Evolutionary conservation across 495 filamentous ascomycete species (phyloP).

Genomic region (Hyaloscypha bicolor): DNA sequence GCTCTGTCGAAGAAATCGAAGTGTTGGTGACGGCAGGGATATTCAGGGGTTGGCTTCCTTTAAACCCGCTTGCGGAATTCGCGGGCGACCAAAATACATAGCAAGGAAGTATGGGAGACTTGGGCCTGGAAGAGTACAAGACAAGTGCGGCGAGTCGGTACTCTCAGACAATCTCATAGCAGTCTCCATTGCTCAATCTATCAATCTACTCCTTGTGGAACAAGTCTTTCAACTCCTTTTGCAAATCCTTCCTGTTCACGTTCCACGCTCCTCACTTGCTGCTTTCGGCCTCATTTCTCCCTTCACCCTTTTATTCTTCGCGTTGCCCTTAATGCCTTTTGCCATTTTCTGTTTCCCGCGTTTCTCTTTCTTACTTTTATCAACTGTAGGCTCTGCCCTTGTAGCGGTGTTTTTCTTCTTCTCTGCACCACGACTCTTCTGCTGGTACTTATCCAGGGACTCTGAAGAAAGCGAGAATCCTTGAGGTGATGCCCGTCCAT

Average conservation of each 20-base stretch:
- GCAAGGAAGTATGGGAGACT: no score
- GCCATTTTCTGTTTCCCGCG: constrained; percentile 6
- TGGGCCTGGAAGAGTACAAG: background rate
- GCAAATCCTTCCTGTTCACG: background rate
- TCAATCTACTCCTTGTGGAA: background rate
- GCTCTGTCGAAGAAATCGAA: no score
- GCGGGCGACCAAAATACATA: no score
- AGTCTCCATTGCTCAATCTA: background rate
- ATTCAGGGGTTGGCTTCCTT: no score
- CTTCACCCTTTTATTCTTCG: background rate
- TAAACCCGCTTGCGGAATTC: no score
- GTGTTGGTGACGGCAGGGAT: no score
- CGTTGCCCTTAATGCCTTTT: background rate
- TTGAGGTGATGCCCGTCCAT: background rate
- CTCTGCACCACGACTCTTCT: background rate
- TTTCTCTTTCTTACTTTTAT: constrained; percentile 24
- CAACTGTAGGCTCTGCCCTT: constrained; percentile 19
- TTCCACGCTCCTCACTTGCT: background rate
- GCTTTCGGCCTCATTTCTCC: background rate
- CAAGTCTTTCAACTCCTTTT: background rate
- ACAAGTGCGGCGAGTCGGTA: background rate
- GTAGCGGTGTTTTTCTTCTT: constrained; percentile 20
- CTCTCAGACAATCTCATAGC: background rate
- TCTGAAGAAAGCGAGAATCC: constrained; percentile 14
- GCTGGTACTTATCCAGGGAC: constrained; percentile 23